Evolutionary conservation across 768 basidiomycete genomes (phyloP), one percentile per base, ranked within the genome.

Genomic region (Coprinellus aureogranulatus): DNA sequence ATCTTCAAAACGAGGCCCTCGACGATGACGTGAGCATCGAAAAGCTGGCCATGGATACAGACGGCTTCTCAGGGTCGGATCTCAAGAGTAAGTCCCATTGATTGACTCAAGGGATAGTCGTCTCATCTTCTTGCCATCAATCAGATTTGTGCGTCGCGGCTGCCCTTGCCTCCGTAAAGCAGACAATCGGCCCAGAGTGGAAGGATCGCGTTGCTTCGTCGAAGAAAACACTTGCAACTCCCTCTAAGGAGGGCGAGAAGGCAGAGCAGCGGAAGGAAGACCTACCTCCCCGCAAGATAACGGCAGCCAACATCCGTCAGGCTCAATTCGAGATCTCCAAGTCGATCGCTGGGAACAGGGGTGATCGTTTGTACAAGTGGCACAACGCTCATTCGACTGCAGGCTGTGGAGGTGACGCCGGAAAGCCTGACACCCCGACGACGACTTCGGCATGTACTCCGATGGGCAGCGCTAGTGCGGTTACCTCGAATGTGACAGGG

Each of bases 31-130:
- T 59, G 22, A 37, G 50, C 27, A 28, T 62, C 3, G 46, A 59
- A 23, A 50, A 57, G 2, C 25, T 62, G 26, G 54, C 61, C 14
- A 18, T 9, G 30, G 30, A 52, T 11, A 52, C 50, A 2, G 34
- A 52, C 9, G 50, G 50, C 28, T 59, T 56, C 47, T 62, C 58
- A 3, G 61, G 59, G 25, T 62, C 61, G 25, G 61, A 62, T 47
- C 48, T 62, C 25, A 62, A 62, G 54, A 59, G 61, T 62, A 37
- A 55, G 54, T 57, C 10, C 26, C 18, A 37, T 23, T 5, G 18
- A 39, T 34, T 37, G 23, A 48, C 39, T n/a, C n/a, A n/a, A n/a
- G n/a, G 12, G 4, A 30, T n/a, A 10, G 16, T 16, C 28, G 27
- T 44, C 18, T 23, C 44, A 34, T 20, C 3, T 30, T n/a, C n/a